Evolutionary conservation across 495 filamentous ascomycete genomes (phyloP), one percentile per base, ranked within the genome.

Genomic region (Aspergillus cavernicola): DNA sequence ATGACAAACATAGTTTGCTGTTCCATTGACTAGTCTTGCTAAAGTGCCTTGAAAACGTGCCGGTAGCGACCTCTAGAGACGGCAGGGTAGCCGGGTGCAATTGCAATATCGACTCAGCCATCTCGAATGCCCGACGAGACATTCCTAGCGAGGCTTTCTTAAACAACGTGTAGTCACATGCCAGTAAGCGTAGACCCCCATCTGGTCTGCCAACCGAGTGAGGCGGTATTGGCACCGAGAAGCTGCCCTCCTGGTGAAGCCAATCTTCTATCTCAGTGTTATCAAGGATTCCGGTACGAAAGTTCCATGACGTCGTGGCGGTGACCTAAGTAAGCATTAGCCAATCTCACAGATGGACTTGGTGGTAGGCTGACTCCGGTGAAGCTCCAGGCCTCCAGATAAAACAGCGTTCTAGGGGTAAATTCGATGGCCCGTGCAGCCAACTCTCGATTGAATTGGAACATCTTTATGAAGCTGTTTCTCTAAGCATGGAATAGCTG

Each of bases 131-230:
- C 24, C 31, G 24, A 9, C 24, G 42, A 32, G 42, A 45, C 26
- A 45, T 31, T 5, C 42, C 42, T 2, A 45, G 24, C 13, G 4
- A 18, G 15, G 26, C 10, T 24, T 31, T 45, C 7, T n/a, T n/a
- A n/a, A 45, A 45, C n/a, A 45, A n/a, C 3, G 26, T 28, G 26
- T 45, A 45, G 42, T 45, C 26, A n/a, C 42, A 45, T 45, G 42
- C 42, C 26, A 45, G n/a, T 19, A 45, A 32, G 1, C 42, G 42
- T 3, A 45, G 15, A 16, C 42, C 42, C 24, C 42, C 42, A 13
- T 18, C 24, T 10, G 42, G 22, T 22, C 39, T 8, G 1, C 42
- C 42, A n/a, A 32, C 42, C 15, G 24, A 28, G 18, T 13, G 6
- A 6, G 42, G 42, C 10, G 42, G n/a, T 6, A n/a, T 9, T 28